Evolutionary conservation across 2,329 filamentous ascomycete genomes (phyloP).

Genomic region (Sordariomycetes sp.): DNA sequence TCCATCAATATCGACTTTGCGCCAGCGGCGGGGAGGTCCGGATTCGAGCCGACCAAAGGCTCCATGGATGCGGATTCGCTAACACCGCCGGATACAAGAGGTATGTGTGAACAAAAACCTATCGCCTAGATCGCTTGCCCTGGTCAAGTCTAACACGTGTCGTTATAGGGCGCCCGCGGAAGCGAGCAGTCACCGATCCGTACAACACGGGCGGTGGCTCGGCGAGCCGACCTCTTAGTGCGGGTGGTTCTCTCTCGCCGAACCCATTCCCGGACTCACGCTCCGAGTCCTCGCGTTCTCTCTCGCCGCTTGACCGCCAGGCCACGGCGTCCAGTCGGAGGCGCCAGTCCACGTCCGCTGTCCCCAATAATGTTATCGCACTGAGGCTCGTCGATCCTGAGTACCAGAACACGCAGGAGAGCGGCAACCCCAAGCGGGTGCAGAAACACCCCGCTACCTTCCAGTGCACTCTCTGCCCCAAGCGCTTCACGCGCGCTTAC

Average conservation of each 20-base stretch:
- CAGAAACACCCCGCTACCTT: slow-evolving; percentile 98
- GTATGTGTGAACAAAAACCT: slow-evolving; percentile 24
- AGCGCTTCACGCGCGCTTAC: slow-evolving; percentile 92
- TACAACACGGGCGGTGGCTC: slow-evolving; percentile 37
- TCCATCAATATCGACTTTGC: slow-evolving; percentile 93
- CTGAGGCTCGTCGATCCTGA: slow-evolving; percentile 83
- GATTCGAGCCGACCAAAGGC: slow-evolving; percentile 46
- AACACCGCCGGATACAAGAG: slow-evolving; percentile 62
- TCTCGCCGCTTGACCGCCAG: slow-evolving; percentile 48
- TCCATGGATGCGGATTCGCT: slow-evolving; percentile 67
- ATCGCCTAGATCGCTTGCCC: not conserved
- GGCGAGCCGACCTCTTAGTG: slow-evolving; percentile 23
- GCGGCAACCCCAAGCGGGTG: slow-evolving; percentile 62
- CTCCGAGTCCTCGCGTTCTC: slow-evolving; percentile 37
- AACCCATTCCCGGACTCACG: slow-evolving; percentile 33
- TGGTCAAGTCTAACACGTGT: not conserved
- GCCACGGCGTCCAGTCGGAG: slow-evolving; percentile 27
- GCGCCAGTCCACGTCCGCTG: slow-evolving; percentile 54
- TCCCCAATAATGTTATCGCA: slow-evolving; percentile 61
- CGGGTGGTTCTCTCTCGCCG: slow-evolving; percentile 34
- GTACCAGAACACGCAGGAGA: slow-evolving; percentile 55
- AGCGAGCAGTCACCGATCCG: slow-evolving; percentile 48
- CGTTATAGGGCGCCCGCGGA: slow-evolving; percentile 32
- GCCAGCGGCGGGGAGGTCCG: slow-evolving; percentile 46
- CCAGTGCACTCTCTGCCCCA: slow-evolving; percentile 86